These are phyloP conservation scores for Coleophoma eucalyptorum DNA, from an alignment of 2,329 filamentous ascomycete species.

Conservation along the genomic window DNA sequence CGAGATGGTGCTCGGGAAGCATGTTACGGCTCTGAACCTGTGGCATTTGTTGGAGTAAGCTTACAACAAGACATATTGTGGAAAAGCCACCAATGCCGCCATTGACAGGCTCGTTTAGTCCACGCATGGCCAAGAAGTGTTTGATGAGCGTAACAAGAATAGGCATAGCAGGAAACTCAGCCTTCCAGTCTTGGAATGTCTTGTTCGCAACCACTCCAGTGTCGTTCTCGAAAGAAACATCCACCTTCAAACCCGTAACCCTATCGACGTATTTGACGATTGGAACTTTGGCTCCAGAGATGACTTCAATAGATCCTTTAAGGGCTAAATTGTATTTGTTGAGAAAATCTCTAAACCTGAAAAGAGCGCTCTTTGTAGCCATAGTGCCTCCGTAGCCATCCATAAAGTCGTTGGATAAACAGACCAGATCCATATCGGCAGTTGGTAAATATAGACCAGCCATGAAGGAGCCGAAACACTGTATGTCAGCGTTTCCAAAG, in stretches of 20 bases:
- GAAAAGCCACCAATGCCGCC: slow-evolving; percentile 93
- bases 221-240: slow-evolving; percentile 91
- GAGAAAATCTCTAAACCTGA: slow-evolving; percentile 59
- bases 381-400: slow-evolving; percentile 43
- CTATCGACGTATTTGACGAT: slow-evolving; percentile 87
- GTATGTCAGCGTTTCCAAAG: slow-evolving; percentile 60
- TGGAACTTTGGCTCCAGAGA: slow-evolving; percentile 77
- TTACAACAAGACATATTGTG: slow-evolving; percentile 89
- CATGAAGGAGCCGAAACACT: slow-evolving; percentile 90
- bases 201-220: slow-evolving; percentile 76
- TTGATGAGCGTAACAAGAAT: slow-evolving; percentile 85
- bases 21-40: slow-evolving; percentile 59
- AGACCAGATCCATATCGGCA: slow-evolving; percentile 91
- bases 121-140: slow-evolving; percentile 86
- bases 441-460: slow-evolving; percentile 72
- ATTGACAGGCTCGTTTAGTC: slow-evolving; percentile 84
- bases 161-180: slow-evolving; percentile 78
- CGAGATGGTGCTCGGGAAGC: slow-evolving; percentile 63
- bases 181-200: slow-evolving; percentile 79
- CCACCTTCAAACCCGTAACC: slow-evolving; percentile 75
- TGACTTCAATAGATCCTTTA: slow-evolving; percentile 58
- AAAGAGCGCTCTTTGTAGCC: slow-evolving; percentile 39
- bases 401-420: slow-evolving; percentile 61
- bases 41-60: slow-evolving; percentile 79
- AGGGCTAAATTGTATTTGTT: slow-evolving; percentile 52